Evolutionary conservation across 805 yeast species (phyloP).

Genomic region (Candida nonsorbophila): DNA sequence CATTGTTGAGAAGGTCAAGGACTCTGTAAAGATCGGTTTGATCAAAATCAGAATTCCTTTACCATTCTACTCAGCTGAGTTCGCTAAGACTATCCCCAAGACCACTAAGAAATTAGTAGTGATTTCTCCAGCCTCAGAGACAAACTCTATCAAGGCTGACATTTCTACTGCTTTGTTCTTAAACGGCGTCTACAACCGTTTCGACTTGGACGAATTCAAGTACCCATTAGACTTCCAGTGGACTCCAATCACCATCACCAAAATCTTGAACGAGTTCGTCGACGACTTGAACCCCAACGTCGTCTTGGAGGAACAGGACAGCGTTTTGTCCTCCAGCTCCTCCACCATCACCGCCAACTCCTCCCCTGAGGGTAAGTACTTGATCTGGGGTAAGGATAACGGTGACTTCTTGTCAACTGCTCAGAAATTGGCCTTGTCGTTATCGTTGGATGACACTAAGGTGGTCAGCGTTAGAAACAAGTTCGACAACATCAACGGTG

Average conservation of each 20-base stretch:
- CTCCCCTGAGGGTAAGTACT: constrained; percentile 40
- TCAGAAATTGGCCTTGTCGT: constrained; percentile 59
- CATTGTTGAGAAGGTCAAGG: constrained; percentile 29
- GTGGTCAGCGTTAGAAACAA: constrained; percentile 53
- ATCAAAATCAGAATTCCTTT: constrained; percentile 70
- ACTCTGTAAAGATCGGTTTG: constrained; percentile 51
- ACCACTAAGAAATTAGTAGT: constrained; percentile 59
- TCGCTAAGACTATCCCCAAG: constrained; percentile 53
- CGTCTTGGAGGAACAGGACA: constrained; percentile 12
- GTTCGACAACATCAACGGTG: constrained; percentile 66
- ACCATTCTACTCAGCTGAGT: constrained; percentile 67
- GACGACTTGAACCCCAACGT: constrained; percentile 19
- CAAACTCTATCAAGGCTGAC: constrained; percentile 56
- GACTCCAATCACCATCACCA: constrained; percentile 50
- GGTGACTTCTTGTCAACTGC: constrained; percentile 52
- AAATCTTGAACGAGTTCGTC: constrained; percentile 42
- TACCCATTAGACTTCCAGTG: constrained; percentile 50
- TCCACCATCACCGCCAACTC: constrained; percentile 28
- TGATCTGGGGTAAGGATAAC: constrained; percentile 69
- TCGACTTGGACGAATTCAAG: constrained; percentile 45
- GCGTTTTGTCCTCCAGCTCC: constrained; percentile 9
- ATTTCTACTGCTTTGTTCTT: constrained; percentile 67
- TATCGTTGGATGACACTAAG: constrained; percentile 57
- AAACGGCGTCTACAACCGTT: constrained; percentile 34
- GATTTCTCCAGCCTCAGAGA: constrained; percentile 26